Percentiles rank a stretch among this genome's conserved stretches.
These are phyloP conservation scores for Mycena belliarum DNA, from an alignment of 768 basidiomycete genomes.

Conservation along the genomic window DNA sequence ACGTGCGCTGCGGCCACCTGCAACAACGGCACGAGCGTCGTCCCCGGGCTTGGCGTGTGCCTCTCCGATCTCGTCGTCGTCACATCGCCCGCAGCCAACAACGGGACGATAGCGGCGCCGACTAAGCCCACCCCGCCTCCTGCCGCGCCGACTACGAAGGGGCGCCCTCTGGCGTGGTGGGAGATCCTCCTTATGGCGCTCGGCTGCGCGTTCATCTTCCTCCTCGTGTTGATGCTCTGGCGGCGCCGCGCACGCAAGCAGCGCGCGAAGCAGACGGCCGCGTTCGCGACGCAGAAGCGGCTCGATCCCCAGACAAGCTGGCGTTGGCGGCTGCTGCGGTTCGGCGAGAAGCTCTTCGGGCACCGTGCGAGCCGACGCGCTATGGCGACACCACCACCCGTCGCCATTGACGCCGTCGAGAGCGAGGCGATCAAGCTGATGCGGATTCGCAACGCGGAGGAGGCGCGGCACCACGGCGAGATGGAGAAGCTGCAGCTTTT, in stretches of 20 bases:
- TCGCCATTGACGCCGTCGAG: constrained; percentile 25
- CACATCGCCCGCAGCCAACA: constrained; percentile 45
- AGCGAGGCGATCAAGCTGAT: constrained; percentile 51
- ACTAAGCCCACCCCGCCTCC: constrained; percentile 48
- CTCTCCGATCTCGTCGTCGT: constrained; percentile 71
- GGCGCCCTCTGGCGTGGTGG: constrained; percentile 68
- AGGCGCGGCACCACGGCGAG: constrained; percentile 47
- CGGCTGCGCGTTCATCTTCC: constrained; percentile 77
- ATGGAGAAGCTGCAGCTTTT: constrained; percentile 53
- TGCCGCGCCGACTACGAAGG: constrained; percentile 9
- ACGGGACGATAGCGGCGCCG: constrained; percentile 43
- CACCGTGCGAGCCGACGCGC: constrained; percentile 29
- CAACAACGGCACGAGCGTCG: constrained; percentile 50
- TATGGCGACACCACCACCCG: constrained; percentile 24
- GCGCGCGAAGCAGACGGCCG: constrained; percentile 64
- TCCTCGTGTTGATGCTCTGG: constrained; percentile 67
- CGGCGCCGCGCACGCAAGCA: constrained; percentile 69
- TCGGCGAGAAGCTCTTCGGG: constrained; percentile 63
- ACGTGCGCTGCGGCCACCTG: constrained; percentile 67
- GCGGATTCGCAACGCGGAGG: constrained; percentile 52
- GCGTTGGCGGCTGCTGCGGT: constrained; percentile 55
- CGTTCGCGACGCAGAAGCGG: constrained; percentile 62
- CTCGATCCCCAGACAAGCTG: constrained; percentile 51
- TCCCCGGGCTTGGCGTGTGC: constrained; percentile 76
- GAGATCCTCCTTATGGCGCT: constrained; percentile 82